Conservation (phyloP, 345 rosid genomes). For the Lepidium aucheri region DNA sequence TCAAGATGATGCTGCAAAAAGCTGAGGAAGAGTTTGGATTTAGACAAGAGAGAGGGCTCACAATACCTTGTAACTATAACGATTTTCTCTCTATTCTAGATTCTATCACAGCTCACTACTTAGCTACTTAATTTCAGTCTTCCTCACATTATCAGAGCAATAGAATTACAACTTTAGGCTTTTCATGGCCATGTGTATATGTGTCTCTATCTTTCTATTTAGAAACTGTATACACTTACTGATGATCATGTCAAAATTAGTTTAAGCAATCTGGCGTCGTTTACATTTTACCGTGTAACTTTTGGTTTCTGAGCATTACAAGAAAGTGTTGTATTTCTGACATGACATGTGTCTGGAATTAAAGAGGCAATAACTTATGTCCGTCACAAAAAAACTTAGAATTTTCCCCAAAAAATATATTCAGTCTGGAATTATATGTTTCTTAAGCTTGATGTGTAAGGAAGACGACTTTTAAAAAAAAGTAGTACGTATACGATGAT, state of each 20-base stretch:
- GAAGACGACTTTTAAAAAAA: not conserved
- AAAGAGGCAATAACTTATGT: no score
- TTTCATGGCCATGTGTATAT: no score
- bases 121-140: not conserved
- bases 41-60: conserved; percentile 12
- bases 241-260: not conserved
- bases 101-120: conserved; percentile 1
- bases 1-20: conserved; percentile 8
- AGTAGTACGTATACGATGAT: not conserved
- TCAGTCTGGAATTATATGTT: not conserved
- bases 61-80: conserved; percentile 10
- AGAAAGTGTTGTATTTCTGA: no score
- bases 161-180: no score
- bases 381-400: no score
- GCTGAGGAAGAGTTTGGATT: conserved; percentile 20
- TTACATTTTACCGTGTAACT: not conserved
- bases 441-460: not conserved
- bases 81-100: conserved; percentile 4
- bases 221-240: not conserved
- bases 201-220: not conserved
- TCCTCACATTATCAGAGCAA: not conserved
- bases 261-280: not conserved
- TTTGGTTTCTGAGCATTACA: not conserved
- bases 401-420: no score
- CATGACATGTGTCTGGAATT: no score